These are phyloP conservation scores for Mycena vitilis DNA, from an alignment of 768 basidiomycete genomes.

Conservation along the genomic window DNA sequence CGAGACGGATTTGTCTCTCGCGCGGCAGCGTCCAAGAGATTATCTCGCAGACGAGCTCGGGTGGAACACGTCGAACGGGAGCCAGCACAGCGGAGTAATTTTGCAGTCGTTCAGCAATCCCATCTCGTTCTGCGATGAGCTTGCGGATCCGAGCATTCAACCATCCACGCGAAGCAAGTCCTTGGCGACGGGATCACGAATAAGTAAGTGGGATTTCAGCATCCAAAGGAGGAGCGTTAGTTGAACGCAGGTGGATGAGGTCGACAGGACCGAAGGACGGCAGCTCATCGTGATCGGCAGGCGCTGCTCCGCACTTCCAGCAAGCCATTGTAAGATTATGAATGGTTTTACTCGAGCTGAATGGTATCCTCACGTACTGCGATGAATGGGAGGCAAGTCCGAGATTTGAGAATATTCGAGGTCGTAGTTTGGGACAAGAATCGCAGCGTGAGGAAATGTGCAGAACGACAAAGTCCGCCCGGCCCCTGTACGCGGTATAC, in stretches of 20 bases:
- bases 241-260: neutral
- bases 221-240: neutral
- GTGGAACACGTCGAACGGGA: neutral
- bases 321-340: neutral
- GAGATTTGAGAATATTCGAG: no score
- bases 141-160: neutral
- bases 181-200: neutral
- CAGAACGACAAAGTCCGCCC: no score
- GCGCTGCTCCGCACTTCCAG: neutral
- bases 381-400: no score
- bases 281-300: no score
- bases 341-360: no score
- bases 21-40: neutral
- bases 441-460: no score
- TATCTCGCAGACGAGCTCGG: neutral
- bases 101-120: neutral
- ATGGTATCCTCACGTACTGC: no score
- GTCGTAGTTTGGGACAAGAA: no score
- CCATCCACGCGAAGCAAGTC: neutral
- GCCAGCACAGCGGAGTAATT: neutral
- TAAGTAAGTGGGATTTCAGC: neutral
- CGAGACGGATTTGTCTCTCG: neutral
- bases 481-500: no score
- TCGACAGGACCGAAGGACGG: neutral
- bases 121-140: neutral